Conservation (phyloP, 2,329 filamentous ascomycete species). For the Penicillium brasilianum region DNA sequence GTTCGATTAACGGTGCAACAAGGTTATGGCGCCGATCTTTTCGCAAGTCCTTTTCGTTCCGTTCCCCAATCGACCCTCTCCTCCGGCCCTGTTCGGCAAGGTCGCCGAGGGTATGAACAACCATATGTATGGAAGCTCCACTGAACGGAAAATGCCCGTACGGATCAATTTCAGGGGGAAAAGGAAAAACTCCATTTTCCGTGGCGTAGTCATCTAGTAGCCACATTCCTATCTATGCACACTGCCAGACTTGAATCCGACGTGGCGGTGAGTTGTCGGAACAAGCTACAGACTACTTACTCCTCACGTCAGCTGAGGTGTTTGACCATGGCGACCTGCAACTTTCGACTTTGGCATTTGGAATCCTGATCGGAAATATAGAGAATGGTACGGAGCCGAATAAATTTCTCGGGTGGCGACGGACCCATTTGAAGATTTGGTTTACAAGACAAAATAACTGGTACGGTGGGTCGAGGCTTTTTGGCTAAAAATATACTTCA, state of each 20-base stretch:
- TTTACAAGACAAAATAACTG: neutral
- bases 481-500: neutral
- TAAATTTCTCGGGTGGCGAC: neutral
- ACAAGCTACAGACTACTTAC: neutral
- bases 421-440: neutral
- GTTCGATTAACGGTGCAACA: slow-evolving; percentile 25
- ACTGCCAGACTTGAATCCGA: neutral
- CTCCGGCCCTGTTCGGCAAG: slow-evolving; percentile 6
- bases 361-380: neutral
- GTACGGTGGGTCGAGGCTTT: slow-evolving; percentile 4
- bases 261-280: slow-evolving; percentile 15
- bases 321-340: neutral
- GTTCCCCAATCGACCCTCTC: slow-evolving; percentile 3
- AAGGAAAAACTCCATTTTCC: neutral
- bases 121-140: neutral
- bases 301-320: slow-evolving; percentile 14
- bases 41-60: slow-evolving; percentile 15
- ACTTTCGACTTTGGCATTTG: no score
- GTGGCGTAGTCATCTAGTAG: neutral
- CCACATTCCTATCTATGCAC: slow-evolving; percentile 17
- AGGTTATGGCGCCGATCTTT: slow-evolving; percentile 20
- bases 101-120: neutral
- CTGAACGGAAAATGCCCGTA: neutral
- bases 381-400: neutral
- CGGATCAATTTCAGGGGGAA: neutral